Percentiles rank a stretch among this genome's conserved stretches.
Evolutionary conservation across 1,284 basidiomycete species (phyloP).

Genomic region (Inonotus hispidus): DNA sequence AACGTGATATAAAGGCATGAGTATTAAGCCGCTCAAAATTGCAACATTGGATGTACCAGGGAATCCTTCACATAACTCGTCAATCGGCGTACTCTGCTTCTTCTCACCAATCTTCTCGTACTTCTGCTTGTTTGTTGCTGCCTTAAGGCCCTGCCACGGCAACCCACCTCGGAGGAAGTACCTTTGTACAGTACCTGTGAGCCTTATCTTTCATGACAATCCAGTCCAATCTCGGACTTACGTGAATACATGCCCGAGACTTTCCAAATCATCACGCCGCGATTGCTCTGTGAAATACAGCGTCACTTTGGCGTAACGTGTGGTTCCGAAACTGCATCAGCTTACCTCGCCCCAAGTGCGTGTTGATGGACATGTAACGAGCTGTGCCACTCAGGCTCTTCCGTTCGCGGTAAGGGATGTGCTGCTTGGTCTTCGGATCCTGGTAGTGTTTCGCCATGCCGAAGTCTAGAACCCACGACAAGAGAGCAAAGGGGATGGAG

Average conservation of each 20-base stretch:
- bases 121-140: slow-evolving; percentile 97
- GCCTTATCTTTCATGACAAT: not conserved
- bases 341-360: slow-evolving; percentile 89
- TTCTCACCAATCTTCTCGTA: slow-evolving; percentile 98
- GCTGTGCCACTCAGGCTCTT: slow-evolving; percentile 97
- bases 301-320: not conserved
- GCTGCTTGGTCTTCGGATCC: slow-evolving; percentile 95
- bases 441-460: slow-evolving; percentile 99
- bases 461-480: slow-evolving; percentile 61
- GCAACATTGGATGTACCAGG: slow-evolving; percentile 63
- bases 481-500: not conserved
- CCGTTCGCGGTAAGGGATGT: slow-evolving; percentile 98
- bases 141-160: slow-evolving; percentile 94
- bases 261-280: slow-evolving; percentile 90
- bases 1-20: slow-evolving; percentile 20
- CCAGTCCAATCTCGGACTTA: not conserved
- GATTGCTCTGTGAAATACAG: slow-evolving; percentile 50
- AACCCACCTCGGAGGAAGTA: slow-evolving; percentile 92
- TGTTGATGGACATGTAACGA: slow-evolving; percentile 99
- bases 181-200: not conserved
- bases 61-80: slow-evolving; percentile 93
- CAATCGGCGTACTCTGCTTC: slow-evolving; percentile 91
- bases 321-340: slow-evolving; percentile 4
- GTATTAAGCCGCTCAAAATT: not conserved
- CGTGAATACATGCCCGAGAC: slow-evolving; percentile 97